phyloP scores from a whole-genome alignment of 208 protist species.

The Wallacemonas sp. region DNA sequence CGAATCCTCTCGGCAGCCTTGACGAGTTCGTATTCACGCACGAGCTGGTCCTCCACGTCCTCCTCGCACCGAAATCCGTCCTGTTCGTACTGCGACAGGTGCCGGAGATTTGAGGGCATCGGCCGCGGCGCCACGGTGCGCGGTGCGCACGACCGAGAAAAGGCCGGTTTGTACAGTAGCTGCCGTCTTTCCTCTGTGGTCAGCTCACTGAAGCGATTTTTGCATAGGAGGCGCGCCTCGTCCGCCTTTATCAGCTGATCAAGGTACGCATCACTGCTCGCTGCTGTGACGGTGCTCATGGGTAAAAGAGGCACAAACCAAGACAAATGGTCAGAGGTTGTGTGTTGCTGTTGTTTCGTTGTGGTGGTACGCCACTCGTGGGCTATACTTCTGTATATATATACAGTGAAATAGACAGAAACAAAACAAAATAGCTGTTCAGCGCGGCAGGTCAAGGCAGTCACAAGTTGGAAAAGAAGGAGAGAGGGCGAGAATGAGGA shows the following conservation, averaged over 20 bases:
- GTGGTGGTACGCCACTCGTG: too few species aligned
- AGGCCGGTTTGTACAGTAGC: slow-evolving; percentile 11
- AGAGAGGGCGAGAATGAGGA: too few species aligned
- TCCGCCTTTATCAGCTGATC: slow-evolving; percentile 18
- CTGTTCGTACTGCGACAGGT: slow-evolving; percentile 12
- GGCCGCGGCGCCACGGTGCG: neutral
- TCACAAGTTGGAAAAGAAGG: too few species aligned
- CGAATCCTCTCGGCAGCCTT: slow-evolving; percentile 2
- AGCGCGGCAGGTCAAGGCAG: too few species aligned
- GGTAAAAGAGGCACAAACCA: too few species aligned
- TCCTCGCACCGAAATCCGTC: slow-evolving; percentile 14
- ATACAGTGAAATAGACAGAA: too few species aligned
- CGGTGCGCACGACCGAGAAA: neutral
- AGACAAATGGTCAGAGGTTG: neutral
- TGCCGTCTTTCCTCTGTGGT: neutral
- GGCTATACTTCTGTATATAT: too few species aligned
- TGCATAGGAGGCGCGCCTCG: slow-evolving; percentile 9
- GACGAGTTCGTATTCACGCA: slow-evolving; percentile 30
- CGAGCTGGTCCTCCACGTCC: slow-evolving; percentile 23
- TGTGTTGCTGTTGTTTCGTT: too few species aligned
- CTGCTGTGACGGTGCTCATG: neutral
- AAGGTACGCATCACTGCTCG: slow-evolving; percentile 4
- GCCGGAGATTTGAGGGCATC: neutral
- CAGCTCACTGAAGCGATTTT: slow-evolving; percentile 6
- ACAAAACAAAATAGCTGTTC: too few species aligned